Evolutionary conservation across 345 rosid genomes (phyloP), one percentile per base, ranked within the genome.

Genomic region (Dimocarpus longan): DNA sequence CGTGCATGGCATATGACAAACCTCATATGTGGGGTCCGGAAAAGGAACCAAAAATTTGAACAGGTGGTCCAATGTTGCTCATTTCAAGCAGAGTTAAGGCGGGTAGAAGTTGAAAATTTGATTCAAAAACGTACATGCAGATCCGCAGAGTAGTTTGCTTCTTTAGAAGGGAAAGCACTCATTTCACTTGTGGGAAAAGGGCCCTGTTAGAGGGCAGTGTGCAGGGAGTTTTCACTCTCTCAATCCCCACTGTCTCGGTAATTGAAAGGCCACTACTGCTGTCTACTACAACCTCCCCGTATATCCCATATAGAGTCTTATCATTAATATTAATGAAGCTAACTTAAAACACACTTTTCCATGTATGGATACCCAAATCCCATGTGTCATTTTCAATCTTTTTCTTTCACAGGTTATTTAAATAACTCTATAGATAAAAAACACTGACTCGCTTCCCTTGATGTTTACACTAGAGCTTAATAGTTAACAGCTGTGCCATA

Each of bases 1-100:
- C 67, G 78, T 76, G 78, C 77, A 76, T 22, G 70, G 81, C 75
- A 70, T 37, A 50, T 83, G 83, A 48, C 78, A 10, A 26, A 21
- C 50, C 12, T 26, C 65, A 8, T 52, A 7, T 15, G 28, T 60
- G 75, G 76, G 77, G 78, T 63, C 52, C 80, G 15, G 26, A 24
- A 66, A 40, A 28, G 66, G 15, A 40, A 39, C 74, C 46, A 8
- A 52, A 19, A 66, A 26, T 44, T 32, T 62, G n/a, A 39, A 0
- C 54, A 2, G 54, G 40, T 28, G 75, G 28, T 13, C 65, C 22
- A 66, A 19, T 66, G 63, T 22, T 16, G 7, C 0, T 5, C 1
- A 18, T n/a, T 32, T 1, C 7, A 56, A 67, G 75, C 26, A 7
- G 13, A 22, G 16, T n/a, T 52, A 44, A 59, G 60, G 69, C 63